A percentile compares a stretch with the other conserved stretches of the same genome.
Evolutionary conservation across 306 rosid species (phyloP).

Genomic region (Corylus avellana): DNA sequence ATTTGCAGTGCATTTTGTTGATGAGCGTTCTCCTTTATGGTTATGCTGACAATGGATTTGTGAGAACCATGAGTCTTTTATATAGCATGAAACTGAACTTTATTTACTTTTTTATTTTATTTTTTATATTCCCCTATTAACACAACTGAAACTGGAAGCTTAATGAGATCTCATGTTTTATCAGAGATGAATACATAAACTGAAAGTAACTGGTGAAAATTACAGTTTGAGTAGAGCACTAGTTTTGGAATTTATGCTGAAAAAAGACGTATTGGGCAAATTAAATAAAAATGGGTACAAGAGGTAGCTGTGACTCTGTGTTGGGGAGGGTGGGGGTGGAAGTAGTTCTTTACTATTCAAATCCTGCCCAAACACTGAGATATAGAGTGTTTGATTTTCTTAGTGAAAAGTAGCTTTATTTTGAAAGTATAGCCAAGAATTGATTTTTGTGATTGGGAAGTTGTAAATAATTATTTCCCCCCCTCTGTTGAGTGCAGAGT

Average conservation of each 20-base stretch:
- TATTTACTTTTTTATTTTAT: neutral
- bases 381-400: neutral
- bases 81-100: neutral
- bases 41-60: too few species aligned
- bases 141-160: neutral
- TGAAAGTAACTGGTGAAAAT: neutral
- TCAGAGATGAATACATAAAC: neutral
- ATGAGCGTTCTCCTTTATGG: neutral
- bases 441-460: neutral
- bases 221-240: neutral
- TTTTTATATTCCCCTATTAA: neutral
- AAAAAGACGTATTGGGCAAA: neutral
- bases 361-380: neutral
- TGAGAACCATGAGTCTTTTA: too few species aligned
- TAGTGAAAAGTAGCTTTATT: neutral
- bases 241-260: neutral
- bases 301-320: neutral
- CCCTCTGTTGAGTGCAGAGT: conserved; percentile 45
- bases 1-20: neutral
- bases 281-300: neutral
- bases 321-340: neutral
- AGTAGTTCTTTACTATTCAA: neutral
- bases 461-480: neutral
- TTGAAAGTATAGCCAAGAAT: neutral
- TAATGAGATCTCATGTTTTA: neutral